Evolutionary conservation across 306 rosid genomes (phyloP).

Genomic region (Trichosanthes cucumerina): DNA sequence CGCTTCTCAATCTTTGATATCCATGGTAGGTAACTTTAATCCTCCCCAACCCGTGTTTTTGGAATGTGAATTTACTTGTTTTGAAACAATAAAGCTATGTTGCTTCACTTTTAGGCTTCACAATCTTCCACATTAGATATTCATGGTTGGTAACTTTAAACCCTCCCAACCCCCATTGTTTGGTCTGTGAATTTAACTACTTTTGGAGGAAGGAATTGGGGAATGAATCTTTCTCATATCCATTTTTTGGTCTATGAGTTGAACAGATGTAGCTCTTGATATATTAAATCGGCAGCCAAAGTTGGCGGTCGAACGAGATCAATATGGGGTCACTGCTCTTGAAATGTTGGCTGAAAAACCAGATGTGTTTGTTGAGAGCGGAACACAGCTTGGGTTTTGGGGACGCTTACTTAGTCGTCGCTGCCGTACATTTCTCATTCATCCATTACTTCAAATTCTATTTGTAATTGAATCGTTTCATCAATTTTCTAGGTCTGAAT

Average conservation of each 20-base stretch:
- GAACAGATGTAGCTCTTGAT: constrained; percentile 3
- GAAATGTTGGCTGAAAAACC: neutral
- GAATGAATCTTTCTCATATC: neutral
- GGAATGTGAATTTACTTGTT: neutral
- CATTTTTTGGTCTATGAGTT: neutral
- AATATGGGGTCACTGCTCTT: neutral
- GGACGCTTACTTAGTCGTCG: neutral
- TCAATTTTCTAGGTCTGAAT: neutral
- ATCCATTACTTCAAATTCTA: too few relatives aligned
- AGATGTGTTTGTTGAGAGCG: neutral
- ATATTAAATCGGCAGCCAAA: neutral
- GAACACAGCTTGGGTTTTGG: neutral
- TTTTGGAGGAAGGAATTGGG: neutral
- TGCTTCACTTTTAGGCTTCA: too few relatives aligned
- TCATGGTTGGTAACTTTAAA: neutral
- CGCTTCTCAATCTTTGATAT: constrained; percentile 12
- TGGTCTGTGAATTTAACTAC: neutral
- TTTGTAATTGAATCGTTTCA: too few relatives aligned
- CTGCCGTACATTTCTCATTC: neutral
- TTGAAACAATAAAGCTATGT: too few relatives aligned
- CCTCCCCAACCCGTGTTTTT: too few relatives aligned
- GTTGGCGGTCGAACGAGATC: constrained; percentile 3
- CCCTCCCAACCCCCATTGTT: neutral
- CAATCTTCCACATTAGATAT: too few relatives aligned
- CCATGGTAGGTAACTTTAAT: constrained; percentile 1